Evolutionary conservation across 1,284 basidiomycete genomes (phyloP).

Genomic region (Lentinula novae-zelandiae): DNA sequence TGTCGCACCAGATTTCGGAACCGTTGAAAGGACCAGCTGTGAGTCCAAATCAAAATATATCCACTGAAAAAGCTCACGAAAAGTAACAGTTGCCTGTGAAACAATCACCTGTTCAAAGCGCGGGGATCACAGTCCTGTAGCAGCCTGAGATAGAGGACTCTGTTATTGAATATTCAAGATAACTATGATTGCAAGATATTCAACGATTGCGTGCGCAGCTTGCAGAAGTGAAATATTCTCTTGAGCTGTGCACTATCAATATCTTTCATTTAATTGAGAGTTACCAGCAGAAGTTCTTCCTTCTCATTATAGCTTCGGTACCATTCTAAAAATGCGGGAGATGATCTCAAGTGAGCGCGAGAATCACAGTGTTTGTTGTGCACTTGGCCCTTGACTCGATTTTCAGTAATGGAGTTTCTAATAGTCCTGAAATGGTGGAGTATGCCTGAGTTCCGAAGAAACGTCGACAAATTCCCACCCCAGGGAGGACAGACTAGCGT

Average conservation of each 20-base stretch:
- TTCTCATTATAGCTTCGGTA: not conserved
- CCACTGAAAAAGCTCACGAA: too few species aligned
- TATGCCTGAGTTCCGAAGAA: not conserved
- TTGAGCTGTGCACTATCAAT: not conserved
- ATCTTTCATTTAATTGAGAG: not conserved
- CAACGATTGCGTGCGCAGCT: not conserved
- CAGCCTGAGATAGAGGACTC: not conserved
- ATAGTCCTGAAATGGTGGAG: not conserved
- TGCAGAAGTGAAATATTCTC: not conserved
- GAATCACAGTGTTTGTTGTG: not conserved
- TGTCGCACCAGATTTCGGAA: too few species aligned
- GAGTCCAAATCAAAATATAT: too few species aligned
- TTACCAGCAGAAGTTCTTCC: not conserved
- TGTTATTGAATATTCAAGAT: not conserved
- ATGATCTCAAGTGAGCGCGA: not conserved
- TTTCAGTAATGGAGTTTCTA: not conserved
- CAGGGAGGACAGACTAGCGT: not conserved
- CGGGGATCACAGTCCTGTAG: not conserved
- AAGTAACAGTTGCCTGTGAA: too few species aligned
- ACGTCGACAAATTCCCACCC: not conserved
- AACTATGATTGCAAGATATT: not conserved
- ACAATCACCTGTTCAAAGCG: too few species aligned
- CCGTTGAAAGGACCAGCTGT: too few species aligned
- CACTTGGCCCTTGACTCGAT: not conserved
- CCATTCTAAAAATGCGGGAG: not conserved